Percentiles rank a stretch among this genome's conserved stretches.
phyloP scores from a whole-genome alignment of 805 yeast species.

The Zygosaccharomyces bisporus region DNA sequence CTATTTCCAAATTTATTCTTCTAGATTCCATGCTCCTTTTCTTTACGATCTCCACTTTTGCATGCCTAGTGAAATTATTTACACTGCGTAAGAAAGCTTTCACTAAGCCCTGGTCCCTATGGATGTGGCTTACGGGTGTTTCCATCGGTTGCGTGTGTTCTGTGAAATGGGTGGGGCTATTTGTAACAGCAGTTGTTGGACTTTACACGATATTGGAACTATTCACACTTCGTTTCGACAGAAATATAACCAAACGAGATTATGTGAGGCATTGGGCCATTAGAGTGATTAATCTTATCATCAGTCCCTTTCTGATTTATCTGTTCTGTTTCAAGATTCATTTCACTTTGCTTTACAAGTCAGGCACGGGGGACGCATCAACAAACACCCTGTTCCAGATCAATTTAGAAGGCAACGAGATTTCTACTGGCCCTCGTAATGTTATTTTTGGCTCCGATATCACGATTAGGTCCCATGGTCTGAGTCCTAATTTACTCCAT shows the following conservation, averaged over 20 bases:
- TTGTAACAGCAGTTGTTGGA: constrained; percentile 59
- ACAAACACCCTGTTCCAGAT: constrained; percentile 90
- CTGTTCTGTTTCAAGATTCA: constrained; percentile 74
- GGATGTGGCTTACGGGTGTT: constrained; percentile 61
- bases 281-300: constrained; percentile 61
- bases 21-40: constrained; percentile 88
- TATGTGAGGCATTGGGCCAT: constrained; percentile 67
- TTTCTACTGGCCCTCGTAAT: constrained; percentile 67
- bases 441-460: constrained; percentile 51
- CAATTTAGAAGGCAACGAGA: constrained; percentile 63
- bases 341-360: constrained; percentile 64
- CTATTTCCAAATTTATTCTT: constrained; percentile 83
- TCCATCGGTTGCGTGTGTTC: constrained; percentile 81
- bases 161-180: constrained; percentile 82
- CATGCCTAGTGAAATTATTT: constrained; percentile 68
- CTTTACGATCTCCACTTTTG: constrained; percentile 81
- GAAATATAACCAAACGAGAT: constrained; percentile 26
- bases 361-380: constrained; percentile 93
- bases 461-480: constrained; percentile 58
- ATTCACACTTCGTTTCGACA: constrained; percentile 40
- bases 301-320: constrained; percentile 69
- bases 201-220: constrained; percentile 55
- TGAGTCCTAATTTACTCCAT: constrained; percentile 69
- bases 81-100: constrained; percentile 52
- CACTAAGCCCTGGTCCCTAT: constrained; percentile 64